phyloP scores from a whole-genome alignment of 2,329 filamentous ascomycete species.

The Gremmenia infestans region DNA sequence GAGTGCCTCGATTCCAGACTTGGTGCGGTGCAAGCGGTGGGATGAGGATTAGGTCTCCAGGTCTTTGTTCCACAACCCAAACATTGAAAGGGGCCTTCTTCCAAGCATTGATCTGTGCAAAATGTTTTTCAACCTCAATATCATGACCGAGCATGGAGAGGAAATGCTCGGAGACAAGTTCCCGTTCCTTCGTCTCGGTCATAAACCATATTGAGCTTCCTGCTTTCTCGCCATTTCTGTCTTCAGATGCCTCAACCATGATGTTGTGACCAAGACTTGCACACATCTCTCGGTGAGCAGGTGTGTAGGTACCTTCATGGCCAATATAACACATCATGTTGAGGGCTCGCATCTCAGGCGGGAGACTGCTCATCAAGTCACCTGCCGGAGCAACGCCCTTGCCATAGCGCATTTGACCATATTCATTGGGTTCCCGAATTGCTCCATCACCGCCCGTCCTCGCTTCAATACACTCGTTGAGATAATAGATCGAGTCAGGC shows the following conservation, averaged over 20 bases:
- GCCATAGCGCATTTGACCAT: conserved; percentile 37
- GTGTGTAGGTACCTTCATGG: conserved; percentile 95
- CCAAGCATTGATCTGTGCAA: conserved; percentile 93
- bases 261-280: conserved; percentile 94
- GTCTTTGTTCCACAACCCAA: conserved; percentile 85
- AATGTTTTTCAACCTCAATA: conserved; percentile 94
- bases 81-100: conserved; percentile 90
- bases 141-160: conserved; percentile 90
- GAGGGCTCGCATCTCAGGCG: conserved; percentile 80
- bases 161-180: conserved; percentile 90
- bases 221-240: conserved; percentile 68
- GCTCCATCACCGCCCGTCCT: conserved; percentile 49
- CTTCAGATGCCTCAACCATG: conserved; percentile 86
- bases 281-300: conserved; percentile 95
- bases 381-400: conserved; percentile 60
- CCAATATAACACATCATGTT: conserved; percentile 99
- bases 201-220: conserved; percentile 98
- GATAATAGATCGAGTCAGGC: conserved; percentile 78
- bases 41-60: conserved; percentile 89
- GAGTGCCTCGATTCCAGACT: conserved; percentile 94
- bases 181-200: conserved; percentile 91
- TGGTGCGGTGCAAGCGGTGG: conserved; percentile 93
- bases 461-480: conserved; percentile 72
- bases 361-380: conserved; percentile 91
- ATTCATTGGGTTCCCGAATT: conserved; percentile 39